These are phyloP conservation scores for Leucocoprinus sp. DNA, from an alignment of 768 basidiomycete genomes.

Conservation along the genomic window DNA sequence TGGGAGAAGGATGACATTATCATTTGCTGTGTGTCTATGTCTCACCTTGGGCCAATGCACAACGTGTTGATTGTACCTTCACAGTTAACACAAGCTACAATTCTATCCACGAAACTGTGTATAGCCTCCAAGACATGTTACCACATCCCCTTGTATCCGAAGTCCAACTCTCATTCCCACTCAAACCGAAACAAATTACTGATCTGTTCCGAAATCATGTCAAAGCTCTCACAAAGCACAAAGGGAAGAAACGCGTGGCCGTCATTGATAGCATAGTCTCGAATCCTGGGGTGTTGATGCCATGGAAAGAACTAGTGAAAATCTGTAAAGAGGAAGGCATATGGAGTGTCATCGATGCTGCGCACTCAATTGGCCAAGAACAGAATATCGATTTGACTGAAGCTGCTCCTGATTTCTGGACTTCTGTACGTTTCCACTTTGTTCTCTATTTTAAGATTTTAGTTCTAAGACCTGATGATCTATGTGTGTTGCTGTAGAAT, in stretches of 20 bases:
- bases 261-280: constrained; percentile 58
- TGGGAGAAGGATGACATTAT: constrained; percentile 66
- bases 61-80: neutral
- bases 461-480: too few relatives aligned
- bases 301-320: constrained; percentile 63
- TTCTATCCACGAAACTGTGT: constrained; percentile 42
- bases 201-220: constrained; percentile 33
- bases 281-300: constrained; percentile 52
- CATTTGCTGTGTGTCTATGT: constrained; percentile 40
- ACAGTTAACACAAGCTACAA: constrained; percentile 40
- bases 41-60: neutral
- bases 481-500: constrained; percentile 35
- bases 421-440: constrained; percentile 44
- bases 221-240: constrained; percentile 23
- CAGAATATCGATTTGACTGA: constrained; percentile 47
- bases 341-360: constrained; percentile 63
- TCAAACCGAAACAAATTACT: constrained; percentile 48
- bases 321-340: constrained; percentile 59
- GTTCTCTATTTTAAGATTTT: neutral
- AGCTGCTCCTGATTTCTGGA: constrained; percentile 63
- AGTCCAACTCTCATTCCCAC: constrained; percentile 49
- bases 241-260: constrained; percentile 42
- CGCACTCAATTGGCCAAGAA: constrained; percentile 73
- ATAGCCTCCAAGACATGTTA: constrained; percentile 44
- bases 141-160: constrained; percentile 44